Evolutionary conservation across 495 filamentous ascomycete species (phyloP).

Genomic region (Penicillium simplicissimum): DNA sequence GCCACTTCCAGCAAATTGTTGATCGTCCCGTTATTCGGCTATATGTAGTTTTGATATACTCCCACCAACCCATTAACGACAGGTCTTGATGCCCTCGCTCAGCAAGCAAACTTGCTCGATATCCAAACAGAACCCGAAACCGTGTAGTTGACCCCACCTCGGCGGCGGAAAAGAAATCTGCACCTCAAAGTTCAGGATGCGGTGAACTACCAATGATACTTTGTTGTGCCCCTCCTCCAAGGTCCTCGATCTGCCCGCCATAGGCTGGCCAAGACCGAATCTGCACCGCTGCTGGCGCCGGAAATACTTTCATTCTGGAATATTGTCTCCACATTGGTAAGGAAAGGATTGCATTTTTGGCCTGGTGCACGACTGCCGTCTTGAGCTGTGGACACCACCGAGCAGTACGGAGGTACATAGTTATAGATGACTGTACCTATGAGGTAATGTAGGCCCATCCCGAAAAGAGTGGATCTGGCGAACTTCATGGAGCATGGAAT

Average conservation of each 20-base stretch:
- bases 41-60: neutral
- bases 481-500: neutral
- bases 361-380: neutral
- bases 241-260: slow-evolving; percentile 24
- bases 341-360: too few relatives aligned
- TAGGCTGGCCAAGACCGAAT: slow-evolving; percentile 21
- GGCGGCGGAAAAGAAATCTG: slow-evolving; percentile 6
- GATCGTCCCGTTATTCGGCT: neutral
- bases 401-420: too few relatives aligned
- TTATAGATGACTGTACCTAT: slow-evolving; percentile 21
- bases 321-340: too few relatives aligned
- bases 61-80: neutral
- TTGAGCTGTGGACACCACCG: neutral
- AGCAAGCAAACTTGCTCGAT: neutral
- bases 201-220: slow-evolving; percentile 23
- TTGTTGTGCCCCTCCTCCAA: slow-evolving; percentile 28
- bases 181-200: slow-evolving; percentile 9
- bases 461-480: slow-evolving; percentile 16
- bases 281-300: slow-evolving; percentile 29
- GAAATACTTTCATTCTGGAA: slow-evolving; percentile 18
- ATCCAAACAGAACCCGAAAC: neutral
- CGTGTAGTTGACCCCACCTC: slow-evolving; percentile 8
- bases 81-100: neutral
- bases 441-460: slow-evolving; percentile 28
- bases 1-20: neutral